A percentile compares a stretch with the other conserved stretches of the same genome.
Evolutionary conservation across 306 rosid species (phyloP).

Genomic region (Rosa chinensis): DNA sequence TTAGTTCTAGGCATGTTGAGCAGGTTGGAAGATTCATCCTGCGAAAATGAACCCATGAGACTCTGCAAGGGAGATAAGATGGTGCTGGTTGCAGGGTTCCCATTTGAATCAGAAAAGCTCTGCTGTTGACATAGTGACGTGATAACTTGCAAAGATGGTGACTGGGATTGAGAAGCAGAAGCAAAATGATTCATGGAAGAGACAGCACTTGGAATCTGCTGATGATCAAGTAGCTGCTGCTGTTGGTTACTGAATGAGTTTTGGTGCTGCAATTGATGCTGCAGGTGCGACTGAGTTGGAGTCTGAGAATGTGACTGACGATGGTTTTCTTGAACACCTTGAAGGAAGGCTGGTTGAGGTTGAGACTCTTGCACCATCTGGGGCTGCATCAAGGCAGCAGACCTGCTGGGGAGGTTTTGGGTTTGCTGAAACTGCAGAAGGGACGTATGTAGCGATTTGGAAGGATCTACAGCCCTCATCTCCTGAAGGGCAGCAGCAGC

Average conservation of each 20-base stretch:
- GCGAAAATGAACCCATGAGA: slow-evolving; percentile 74
- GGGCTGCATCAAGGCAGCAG: slow-evolving; percentile 67
- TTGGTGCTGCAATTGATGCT: slow-evolving; percentile 60
- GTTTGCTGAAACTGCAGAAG: slow-evolving; percentile 81
- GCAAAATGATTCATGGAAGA: slow-evolving; percentile 73
- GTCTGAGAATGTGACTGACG: slow-evolving; percentile 50
- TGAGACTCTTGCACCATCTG: slow-evolving; percentile 84
- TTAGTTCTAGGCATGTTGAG: slow-evolving; percentile 59
- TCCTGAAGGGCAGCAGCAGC: slow-evolving; percentile 96
- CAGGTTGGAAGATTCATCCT: slow-evolving; percentile 70
- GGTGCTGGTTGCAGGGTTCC: slow-evolving; percentile 53
- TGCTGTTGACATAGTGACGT: slow-evolving; percentile 76
- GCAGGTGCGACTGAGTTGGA: slow-evolving; percentile 53
- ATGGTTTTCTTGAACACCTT: slow-evolving; percentile 56
- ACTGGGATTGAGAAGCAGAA: slow-evolving; percentile 62
- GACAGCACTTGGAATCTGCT: slow-evolving; percentile 55
- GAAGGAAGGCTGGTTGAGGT: slow-evolving; percentile 66
- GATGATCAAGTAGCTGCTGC: slow-evolving; percentile 56
- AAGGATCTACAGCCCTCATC: slow-evolving; percentile 71
- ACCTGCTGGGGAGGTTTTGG: slow-evolving; percentile 59
- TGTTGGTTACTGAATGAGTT: slow-evolving; percentile 53
- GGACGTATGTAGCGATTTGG: slow-evolving; percentile 59
- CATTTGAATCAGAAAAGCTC: slow-evolving; percentile 74
- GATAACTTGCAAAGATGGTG: slow-evolving; percentile 61
- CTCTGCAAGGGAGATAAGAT: slow-evolving; percentile 77